Evolutionary conservation across 1,284 basidiomycete species (phyloP), one percentile per base, ranked within the genome.

Genomic region (Boletus calvinii): DNA sequence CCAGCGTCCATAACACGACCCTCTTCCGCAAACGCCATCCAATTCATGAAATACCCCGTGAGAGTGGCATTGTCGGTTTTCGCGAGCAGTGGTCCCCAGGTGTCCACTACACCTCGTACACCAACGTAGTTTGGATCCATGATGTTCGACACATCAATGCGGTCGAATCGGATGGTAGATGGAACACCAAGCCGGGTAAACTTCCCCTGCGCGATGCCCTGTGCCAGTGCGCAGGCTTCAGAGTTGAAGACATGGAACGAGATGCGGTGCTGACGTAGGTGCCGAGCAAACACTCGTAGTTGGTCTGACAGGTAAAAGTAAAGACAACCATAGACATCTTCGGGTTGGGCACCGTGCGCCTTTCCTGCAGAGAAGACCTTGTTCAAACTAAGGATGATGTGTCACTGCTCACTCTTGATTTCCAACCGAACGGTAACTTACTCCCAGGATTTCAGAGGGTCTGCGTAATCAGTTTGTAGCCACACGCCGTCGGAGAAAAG

Each of bases 31-130:
- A 63, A 56, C 10, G 50, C 50, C 20, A 59, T 51, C 76, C 77
- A 78, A 48, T 78, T 78, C 74, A 77, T 74, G 46, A 74, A 77
- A 46, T 74, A 73, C n/a, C 72, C 75, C 6, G 75, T 54, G 11
- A 78, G 59, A 0, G 72, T 54, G 1, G 72, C 66, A 30, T 62
- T 30, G 18, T 46, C 41, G 13, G 57, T 63, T 3, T 56, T 55
- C 17, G 54, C 55, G n/a, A 79, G 65, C 2, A 75, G 52, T 13
- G 71, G 69, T 0, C 61, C 64, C 77, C 77, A 78, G 3, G 56
- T 34, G 4, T 53, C 51, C 13, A 75, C 47, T 7, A 73, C 67
- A 1, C 43, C 38, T 29, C 46, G 44, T n/a, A 75, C 57, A 9
- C 77, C 76, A 13, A 66, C 65, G 32, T 76, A 76, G 12, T 74